A percentile compares a stretch with the other conserved stretches of the same genome.
Conservation (phyloP, 495 filamentous ascomycete species). For the Diplogelasinospora grovesii region DNA sequence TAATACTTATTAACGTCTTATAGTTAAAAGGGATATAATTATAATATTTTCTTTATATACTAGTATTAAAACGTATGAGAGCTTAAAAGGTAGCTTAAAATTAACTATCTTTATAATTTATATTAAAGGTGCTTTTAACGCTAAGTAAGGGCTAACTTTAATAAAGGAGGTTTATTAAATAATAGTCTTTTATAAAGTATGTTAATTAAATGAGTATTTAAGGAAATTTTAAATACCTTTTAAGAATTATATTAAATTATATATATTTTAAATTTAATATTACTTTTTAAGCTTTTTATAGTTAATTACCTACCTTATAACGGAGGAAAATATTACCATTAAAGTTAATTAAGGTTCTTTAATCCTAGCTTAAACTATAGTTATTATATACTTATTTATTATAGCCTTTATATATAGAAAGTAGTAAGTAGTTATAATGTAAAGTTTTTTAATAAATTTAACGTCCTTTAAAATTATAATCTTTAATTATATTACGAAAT, state of each 20-base stretch:
- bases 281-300: neutral
- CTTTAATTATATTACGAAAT: constrained; percentile 28
- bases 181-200: constrained; percentile 5
- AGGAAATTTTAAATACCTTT: constrained; percentile 17
- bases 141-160: constrained; percentile 47
- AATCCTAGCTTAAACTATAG: constrained; percentile 15
- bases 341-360: constrained; percentile 1
- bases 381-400: constrained; percentile 26
- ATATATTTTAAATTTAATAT: constrained; percentile 37
- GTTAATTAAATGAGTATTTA: neutral
- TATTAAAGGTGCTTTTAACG: constrained; percentile 37
- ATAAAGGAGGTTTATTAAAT: constrained; percentile 31
- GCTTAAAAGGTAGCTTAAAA: neutral
- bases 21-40: neutral
- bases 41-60: neutral
- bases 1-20: too few relatives aligned
- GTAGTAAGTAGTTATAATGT: constrained; percentile 35
- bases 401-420: constrained; percentile 35
- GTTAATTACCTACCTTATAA: constrained; percentile 31
- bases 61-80: neutral
- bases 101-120: constrained; percentile 24
- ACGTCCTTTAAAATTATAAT: constrained; percentile 18
- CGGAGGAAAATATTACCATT: constrained; percentile 36
- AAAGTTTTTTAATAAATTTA: constrained; percentile 31
- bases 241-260: constrained; percentile 32